Percentiles rank a stretch among this genome's conserved stretches.
phyloP scores from a whole-genome alignment of 345 rosid species.

The Carallia pectinifolia region DNA sequence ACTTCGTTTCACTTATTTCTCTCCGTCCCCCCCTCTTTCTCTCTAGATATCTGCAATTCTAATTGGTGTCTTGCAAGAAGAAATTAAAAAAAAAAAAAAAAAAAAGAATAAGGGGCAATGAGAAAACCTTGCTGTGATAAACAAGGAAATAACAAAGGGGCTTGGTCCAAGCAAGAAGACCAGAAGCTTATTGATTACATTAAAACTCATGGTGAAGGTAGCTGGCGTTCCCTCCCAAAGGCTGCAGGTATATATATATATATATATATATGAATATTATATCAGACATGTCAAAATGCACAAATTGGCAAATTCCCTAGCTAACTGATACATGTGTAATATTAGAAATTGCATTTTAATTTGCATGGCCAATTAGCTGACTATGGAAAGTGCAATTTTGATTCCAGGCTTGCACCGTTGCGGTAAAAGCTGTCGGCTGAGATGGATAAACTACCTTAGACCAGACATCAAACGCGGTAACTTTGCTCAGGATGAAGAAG shows the following conservation, averaged over 20 bases:
- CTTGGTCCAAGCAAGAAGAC: constrained; percentile 54
- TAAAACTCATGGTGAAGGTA: constrained; percentile 40
- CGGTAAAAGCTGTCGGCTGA: constrained; percentile 58
- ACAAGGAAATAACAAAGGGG: constrained; percentile 34
- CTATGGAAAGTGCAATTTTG: too few relatives aligned
- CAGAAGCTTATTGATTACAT: constrained; percentile 36
- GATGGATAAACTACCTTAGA: constrained; percentile 63
- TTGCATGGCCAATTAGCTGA: too few relatives aligned
- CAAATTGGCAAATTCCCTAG: too few relatives aligned
- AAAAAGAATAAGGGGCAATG: background rate
- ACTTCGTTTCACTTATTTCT: background rate
- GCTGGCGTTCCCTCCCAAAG: constrained; percentile 41
- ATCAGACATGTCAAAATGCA: too few relatives aligned
- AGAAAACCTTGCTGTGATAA: constrained; percentile 27
- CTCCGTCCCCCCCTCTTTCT: background rate
- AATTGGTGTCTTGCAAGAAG: background rate
- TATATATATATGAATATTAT: too few relatives aligned
- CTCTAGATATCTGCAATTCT: background rate
- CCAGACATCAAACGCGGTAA: constrained; percentile 57
- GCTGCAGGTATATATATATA: constrained; percentile 29
- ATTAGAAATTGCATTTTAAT: too few relatives aligned
- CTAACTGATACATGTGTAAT: too few relatives aligned
- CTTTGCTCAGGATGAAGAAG: constrained; percentile 53
- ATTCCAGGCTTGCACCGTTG: constrained; percentile 57
- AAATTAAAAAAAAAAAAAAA: background rate